Base-by-base conservation (phyloP, 2,329 filamentous ascomycete species). In the Sporothrix globosa region DNA sequence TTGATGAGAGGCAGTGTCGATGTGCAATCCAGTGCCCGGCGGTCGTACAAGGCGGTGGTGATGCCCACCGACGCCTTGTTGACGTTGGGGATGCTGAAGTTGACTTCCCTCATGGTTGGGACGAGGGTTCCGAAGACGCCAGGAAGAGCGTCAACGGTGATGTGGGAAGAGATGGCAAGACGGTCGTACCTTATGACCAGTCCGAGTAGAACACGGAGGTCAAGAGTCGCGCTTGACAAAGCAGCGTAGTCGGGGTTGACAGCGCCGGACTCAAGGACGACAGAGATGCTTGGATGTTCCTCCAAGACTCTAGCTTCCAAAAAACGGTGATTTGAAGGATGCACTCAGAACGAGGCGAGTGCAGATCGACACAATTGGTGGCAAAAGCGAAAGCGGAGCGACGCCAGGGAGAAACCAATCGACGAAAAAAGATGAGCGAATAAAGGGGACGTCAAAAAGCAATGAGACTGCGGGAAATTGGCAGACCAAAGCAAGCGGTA, bases 71-170 rank as follows among this genome's bases (percentile, higher is more conserved):
- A 97, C 78, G 96, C 96, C 91, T 98, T 98, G 83, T 98, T 98
- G 87, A 96, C 93, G 86, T 96, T 97, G 69, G 96, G 95, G 80
- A 98, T 97, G 84, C 94, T 97, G 83, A 98, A 98, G 83, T 98
- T 98, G 84, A 97, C 94, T 88, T 99, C 96, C 85, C 96, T 92
- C 96, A 99, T 99, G 82, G 17, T 71, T 17, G 34, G 56, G 39
- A 41, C 24, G 72, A 61, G 13, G 50, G 58, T 63, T 63, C 68
- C 68, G 68, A 69, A 48, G 48, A 69, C 56, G 68, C 58, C 7
- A 6, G 41, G 14, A 24, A 54, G 14, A 34, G 61, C 69, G 63
- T 67, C 69, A 7, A 68, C 54, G 60, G 63, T 19, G 9, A n/a
- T 21, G n/a, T 14, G 41, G 30, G 24, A 41, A 44, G 24, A 34